Evolutionary conservation across 192 early-diverging fungal genomes (phyloP).

Genomic region (Jimgerdemannia lactiflua): DNA sequence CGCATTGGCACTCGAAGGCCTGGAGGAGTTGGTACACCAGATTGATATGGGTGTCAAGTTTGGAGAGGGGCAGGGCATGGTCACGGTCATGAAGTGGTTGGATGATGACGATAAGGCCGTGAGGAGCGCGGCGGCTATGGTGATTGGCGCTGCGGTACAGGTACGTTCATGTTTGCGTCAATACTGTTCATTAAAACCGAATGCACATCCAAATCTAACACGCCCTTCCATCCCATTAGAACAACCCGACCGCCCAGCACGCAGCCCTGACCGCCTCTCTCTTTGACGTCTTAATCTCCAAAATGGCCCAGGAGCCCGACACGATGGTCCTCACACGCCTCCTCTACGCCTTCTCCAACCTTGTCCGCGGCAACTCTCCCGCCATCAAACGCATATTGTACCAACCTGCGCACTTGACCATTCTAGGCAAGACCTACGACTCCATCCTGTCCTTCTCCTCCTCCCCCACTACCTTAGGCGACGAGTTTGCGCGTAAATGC

Average conservation of each 20-base stretch:
- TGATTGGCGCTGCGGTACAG: slow-evolving; percentile 55
- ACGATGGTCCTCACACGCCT: background rate
- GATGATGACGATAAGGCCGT: slow-evolving; percentile 22
- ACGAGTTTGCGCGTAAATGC: background rate
- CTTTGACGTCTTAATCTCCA: no score
- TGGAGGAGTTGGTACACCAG: slow-evolving; percentile 54
- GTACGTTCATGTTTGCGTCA: slow-evolving; percentile 15
- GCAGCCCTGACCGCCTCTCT: background rate
- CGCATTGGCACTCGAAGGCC: slow-evolving; percentile 38
- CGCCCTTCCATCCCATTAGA: background rate
- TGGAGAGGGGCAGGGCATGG: slow-evolving; percentile 26
- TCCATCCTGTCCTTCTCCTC: no score
- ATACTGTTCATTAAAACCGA: background rate
- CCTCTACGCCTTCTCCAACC: background rate
- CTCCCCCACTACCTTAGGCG: background rate
- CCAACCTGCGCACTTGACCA: background rate
- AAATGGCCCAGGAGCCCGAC: background rate
- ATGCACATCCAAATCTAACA: background rate
- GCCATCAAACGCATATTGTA: background rate
- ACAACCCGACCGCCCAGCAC: slow-evolving; percentile 1
- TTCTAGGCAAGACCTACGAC: background rate
- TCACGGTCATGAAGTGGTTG: slow-evolving; percentile 32
- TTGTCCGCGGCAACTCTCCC: background rate
- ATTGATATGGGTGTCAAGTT: slow-evolving; percentile 54
- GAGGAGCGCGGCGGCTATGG: slow-evolving; percentile 41